Conservation (phyloP, 495 filamentous ascomycete genomes). For the Penicillium verhagenii region DNA sequence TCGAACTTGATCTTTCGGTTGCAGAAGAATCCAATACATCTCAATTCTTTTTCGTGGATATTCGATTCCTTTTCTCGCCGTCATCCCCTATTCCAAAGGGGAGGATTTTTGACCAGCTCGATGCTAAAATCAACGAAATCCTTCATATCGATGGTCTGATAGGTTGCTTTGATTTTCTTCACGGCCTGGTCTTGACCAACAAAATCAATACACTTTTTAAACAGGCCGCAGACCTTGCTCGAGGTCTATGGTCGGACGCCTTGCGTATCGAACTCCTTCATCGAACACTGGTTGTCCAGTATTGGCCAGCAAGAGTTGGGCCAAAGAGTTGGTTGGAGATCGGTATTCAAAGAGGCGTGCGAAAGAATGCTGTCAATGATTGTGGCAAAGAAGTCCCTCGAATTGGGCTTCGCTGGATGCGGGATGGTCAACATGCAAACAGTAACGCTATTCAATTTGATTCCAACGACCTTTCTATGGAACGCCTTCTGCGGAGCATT, state of each 20-base stretch:
- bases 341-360: slow-evolving; percentile 66
- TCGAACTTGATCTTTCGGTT: slow-evolving; percentile 89
- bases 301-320: slow-evolving; percentile 71
- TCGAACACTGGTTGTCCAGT: slow-evolving; percentile 80
- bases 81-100: slow-evolving; percentile 57
- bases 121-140: slow-evolving; percentile 65
- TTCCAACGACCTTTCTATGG: slow-evolving; percentile 63
- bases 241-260: slow-evolving; percentile 69
- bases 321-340: slow-evolving; percentile 87
- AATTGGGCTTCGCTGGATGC: slow-evolving; percentile 79
- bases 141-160: slow-evolving; percentile 63
- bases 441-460: slow-evolving; percentile 65
- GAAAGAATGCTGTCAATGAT: slow-evolving; percentile 17
- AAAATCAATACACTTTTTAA: slow-evolving; percentile 77
- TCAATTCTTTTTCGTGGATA: slow-evolving; percentile 91
- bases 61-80: slow-evolving; percentile 79
- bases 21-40: slow-evolving; percentile 73
- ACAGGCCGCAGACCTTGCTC: slow-evolving; percentile 68
- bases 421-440: slow-evolving; percentile 70
- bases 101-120: slow-evolving; percentile 59
- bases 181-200: slow-evolving; percentile 80
- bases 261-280: slow-evolving; percentile 73
- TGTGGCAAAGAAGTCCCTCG: slow-evolving; percentile 33
- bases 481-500: slow-evolving; percentile 66
- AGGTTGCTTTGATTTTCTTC: slow-evolving; percentile 80